Conservation (phyloP, 2,329 filamentous ascomycete genomes). For the Cladosporium sp. region DNA sequence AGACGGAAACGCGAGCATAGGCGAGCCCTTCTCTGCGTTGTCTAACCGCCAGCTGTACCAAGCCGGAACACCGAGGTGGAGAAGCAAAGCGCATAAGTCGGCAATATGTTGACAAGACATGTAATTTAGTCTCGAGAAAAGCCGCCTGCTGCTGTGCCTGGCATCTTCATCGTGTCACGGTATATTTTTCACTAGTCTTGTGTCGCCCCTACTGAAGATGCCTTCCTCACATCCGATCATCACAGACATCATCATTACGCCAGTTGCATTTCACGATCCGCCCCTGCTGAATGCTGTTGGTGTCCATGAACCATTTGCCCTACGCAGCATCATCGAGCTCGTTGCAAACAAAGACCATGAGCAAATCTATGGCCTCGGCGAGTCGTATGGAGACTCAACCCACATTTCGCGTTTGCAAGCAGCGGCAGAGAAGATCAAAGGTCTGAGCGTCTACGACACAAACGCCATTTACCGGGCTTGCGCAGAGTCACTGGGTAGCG, state of each 20-base stretch:
- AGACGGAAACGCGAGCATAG: no score
- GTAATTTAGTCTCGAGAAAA: no score
- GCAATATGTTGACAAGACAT: no score
- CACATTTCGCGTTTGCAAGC: conserved; percentile 6
- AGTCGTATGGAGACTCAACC: conserved; percentile 10
- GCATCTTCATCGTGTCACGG: no score
- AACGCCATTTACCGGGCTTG: neutral
- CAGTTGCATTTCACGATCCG: conserved; percentile 9
- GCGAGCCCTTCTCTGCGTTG: no score
- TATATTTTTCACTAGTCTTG: no score
- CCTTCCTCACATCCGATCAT: neutral
- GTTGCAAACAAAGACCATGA: neutral
- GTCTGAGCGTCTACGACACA: neutral
- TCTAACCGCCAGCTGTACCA: no score
- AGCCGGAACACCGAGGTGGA: no score
- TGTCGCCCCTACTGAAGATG: neutral
- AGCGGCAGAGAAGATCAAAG: neutral
- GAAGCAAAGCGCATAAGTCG: no score
- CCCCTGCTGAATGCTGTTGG: conserved; percentile 10
- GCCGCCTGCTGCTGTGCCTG: no score
- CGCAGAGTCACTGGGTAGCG: neutral
- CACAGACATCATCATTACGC: conserved; percentile 2
- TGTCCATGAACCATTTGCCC: conserved; percentile 8
- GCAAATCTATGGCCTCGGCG: conserved; percentile 3
- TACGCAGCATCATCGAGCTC: conserved; percentile 8